Evolutionary conservation across 345 rosid species (phyloP).

Genomic region (Camelina neglecta): DNA sequence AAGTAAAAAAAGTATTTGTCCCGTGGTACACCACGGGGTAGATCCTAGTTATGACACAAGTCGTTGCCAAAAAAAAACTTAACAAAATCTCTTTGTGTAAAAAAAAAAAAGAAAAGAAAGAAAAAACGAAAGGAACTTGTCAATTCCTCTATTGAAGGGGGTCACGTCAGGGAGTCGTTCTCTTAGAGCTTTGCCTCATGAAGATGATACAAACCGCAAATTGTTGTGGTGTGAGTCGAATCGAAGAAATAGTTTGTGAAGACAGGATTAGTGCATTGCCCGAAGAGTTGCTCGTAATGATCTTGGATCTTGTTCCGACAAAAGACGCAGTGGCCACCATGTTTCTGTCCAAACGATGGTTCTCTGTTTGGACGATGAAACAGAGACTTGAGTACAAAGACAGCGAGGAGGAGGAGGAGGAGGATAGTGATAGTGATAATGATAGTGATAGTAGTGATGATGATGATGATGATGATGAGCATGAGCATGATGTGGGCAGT

Average conservation of each 20-base stretch:
- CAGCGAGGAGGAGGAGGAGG: not conserved
- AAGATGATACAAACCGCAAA: not conserved
- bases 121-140: no score
- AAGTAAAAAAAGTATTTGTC: no score
- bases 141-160: no score
- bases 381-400: not conserved
- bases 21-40: no score
- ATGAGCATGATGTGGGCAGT: no score
- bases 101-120: no score
- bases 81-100: no score
- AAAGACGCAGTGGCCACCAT: slow-evolving; percentile 8
- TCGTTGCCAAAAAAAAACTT: no score
- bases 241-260: not conserved
- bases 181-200: not conserved
- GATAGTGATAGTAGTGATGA: no score
- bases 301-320: slow-evolving; percentile 5
- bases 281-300: not conserved
- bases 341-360: slow-evolving; percentile 3
- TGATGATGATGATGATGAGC: no score
- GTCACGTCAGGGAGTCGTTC: no score
- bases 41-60: no score
- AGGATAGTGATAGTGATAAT: not conserved
- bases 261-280: not conserved
- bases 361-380: not conserved
- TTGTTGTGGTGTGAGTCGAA: not conserved